Conservation (phyloP, 1,284 basidiomycete species). For the Malassezia japonica region DNA sequence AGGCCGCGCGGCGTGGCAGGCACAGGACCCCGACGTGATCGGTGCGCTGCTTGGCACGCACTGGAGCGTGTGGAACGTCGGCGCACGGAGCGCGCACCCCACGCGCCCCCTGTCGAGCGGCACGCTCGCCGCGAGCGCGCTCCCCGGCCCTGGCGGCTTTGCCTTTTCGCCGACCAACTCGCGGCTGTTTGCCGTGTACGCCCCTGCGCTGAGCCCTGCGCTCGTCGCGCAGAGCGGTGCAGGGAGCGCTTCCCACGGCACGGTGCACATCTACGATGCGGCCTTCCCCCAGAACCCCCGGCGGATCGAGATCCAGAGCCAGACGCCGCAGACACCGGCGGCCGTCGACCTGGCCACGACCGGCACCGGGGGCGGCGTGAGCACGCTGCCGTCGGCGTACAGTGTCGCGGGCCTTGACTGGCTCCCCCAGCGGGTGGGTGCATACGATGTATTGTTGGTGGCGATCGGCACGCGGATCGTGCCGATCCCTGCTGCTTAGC, state of each 20-base stretch:
- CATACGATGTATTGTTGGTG: slow-evolving; percentile 13
- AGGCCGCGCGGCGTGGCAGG: slow-evolving; percentile 15
- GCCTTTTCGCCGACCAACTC: slow-evolving; percentile 12
- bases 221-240: neutral
- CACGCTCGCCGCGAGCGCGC: neutral
- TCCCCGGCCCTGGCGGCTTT: neutral
- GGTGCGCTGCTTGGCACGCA: slow-evolving; percentile 12
- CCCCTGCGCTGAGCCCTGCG: neutral
- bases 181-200: slow-evolving; percentile 8
- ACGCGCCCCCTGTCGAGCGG: neutral
- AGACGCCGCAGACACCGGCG: neutral
- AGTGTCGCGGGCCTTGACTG: slow-evolving; percentile 5
- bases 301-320: slow-evolving; percentile 1
- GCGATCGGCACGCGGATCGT: slow-evolving; percentile 6
- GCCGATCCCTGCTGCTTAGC: slow-evolving; percentile 11
- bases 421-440: slow-evolving; percentile 7
- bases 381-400: slow-evolving; percentile 1
- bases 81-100: neutral
- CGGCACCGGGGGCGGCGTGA: neutral
- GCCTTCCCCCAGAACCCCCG: slow-evolving; percentile 11
- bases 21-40: slow-evolving; percentile 11
- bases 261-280: slow-evolving; percentile 12
- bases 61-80: slow-evolving; percentile 16
- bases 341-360: slow-evolving; percentile 5
- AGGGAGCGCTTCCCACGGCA: neutral